Evolutionary conservation across 1,284 basidiomycete species (phyloP).

Genomic region (Neonothopanus nambi): DNA sequence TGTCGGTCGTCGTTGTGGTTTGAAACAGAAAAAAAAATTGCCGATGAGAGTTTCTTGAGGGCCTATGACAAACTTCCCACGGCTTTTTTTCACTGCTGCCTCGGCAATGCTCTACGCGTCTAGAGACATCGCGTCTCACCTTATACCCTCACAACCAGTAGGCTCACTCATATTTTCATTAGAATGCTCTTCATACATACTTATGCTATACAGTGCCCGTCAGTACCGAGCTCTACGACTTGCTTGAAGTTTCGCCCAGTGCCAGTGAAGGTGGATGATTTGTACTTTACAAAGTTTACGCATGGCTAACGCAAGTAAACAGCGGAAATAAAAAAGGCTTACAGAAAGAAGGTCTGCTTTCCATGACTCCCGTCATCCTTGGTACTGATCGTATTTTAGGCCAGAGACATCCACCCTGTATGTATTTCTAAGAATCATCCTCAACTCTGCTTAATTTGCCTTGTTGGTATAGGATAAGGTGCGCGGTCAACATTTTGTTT

Average conservation of each 20-base stretch:
- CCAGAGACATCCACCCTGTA: constrained; percentile 89
- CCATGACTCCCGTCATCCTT: constrained; percentile 15
- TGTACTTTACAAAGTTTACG: neutral
- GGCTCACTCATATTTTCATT: neutral
- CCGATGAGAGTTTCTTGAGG: neutral
- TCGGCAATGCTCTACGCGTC: constrained; percentile 6
- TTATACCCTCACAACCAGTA: constrained; percentile 14
- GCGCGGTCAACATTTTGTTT: constrained; percentile 16
- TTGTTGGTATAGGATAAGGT: constrained; percentile 61
- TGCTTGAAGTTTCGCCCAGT: constrained; percentile 68
- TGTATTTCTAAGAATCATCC: constrained; percentile 32
- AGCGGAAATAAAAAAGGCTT: constrained; percentile 92
- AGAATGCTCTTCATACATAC: neutral
- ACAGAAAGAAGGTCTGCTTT: constrained; percentile 76
- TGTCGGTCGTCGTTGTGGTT: neutral
- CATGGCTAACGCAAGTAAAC: constrained; percentile 8
- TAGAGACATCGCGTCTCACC: neutral
- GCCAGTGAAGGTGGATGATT: constrained; percentile 66
- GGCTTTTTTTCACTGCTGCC: constrained; percentile 25
- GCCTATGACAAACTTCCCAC: constrained; percentile 16
- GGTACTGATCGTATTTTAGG: constrained; percentile 48
- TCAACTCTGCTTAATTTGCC: constrained; percentile 8
- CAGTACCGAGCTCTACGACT: constrained; percentile 78
- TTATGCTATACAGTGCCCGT: constrained; percentile 55
- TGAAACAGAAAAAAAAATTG: neutral